phyloP scores from a whole-genome alignment of 352 stramenopile genomes.

The Globisporangium viniferum region DNA sequence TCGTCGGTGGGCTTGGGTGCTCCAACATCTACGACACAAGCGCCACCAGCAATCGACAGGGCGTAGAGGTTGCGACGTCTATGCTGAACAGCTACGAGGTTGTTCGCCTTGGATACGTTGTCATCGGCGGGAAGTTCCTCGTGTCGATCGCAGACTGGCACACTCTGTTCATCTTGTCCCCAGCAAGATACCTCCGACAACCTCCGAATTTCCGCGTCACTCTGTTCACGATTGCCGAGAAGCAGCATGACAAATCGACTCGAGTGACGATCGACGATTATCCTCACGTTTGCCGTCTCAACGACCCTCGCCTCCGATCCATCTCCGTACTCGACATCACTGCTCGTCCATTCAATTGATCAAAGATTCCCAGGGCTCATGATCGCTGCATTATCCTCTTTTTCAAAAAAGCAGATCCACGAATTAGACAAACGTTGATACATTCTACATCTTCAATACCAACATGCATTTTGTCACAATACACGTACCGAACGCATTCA shows the following conservation, averaged over 20 bases:
- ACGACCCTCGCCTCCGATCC: slow-evolving; percentile 23
- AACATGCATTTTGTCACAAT: background rate
- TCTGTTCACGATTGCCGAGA: slow-evolving; percentile 22
- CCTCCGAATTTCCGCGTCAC: slow-evolving; percentile 29
- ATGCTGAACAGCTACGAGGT: slow-evolving; percentile 17
- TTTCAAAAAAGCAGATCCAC: background rate
- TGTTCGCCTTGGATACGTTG: slow-evolving; percentile 18
- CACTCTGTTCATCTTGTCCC: slow-evolving; percentile 21
- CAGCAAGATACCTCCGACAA: slow-evolving; percentile 11
- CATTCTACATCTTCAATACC: background rate
- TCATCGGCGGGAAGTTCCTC: slow-evolving; percentile 15
- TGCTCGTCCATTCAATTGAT: slow-evolving; percentile 9
- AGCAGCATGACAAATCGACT: background rate
- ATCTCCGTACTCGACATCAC: slow-evolving; percentile 24
- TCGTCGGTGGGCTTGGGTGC: slow-evolving; percentile 12
- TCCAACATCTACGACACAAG: slow-evolving; percentile 5
- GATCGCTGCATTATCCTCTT: background rate
- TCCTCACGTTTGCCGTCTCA: slow-evolving; percentile 26
- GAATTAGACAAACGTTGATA: background rate
- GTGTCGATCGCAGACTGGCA: slow-evolving; percentile 24
- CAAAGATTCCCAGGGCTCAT: background rate
- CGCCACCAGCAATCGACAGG: background rate
- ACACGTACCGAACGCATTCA: background rate
- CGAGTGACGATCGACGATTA: slow-evolving; percentile 13
- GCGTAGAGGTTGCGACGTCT: background rate